A percentile compares a stretch with the other conserved stretches of the same genome.
Evolutionary conservation across 2,329 filamentous ascomycete genomes (phyloP).

Genomic region (Catunica adiposa): DNA sequence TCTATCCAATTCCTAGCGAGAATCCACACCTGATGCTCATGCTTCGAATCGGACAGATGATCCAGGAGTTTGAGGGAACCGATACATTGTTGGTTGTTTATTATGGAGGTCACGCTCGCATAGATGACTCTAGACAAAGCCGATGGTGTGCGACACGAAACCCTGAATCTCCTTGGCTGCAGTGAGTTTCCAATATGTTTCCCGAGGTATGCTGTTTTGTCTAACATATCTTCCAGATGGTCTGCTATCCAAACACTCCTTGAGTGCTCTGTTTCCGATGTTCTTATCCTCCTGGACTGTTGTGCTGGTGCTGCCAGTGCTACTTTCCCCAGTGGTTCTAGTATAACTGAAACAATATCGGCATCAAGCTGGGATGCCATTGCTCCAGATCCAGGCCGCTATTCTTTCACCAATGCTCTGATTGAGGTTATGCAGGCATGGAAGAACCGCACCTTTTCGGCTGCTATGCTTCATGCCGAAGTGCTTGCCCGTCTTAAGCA

Average conservation of each 20-base stretch:
- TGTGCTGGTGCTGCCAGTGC: constrained; percentile 44
- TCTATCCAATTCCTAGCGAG: constrained; percentile 40
- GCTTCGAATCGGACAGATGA: constrained; percentile 38
- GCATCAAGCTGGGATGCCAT: constrained; percentile 47
- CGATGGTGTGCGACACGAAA: constrained; percentile 43
- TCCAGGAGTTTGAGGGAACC: constrained; percentile 38
- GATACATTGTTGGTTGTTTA: constrained; percentile 42
- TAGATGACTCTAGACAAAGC: constrained; percentile 42
- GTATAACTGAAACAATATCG: constrained; percentile 45
- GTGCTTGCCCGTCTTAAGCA: constrained; percentile 43
- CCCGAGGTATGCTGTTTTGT: background rate
- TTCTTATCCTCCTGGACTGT: constrained; percentile 41
- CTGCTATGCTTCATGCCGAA: constrained; percentile 44
- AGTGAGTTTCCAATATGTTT: constrained; percentile 24
- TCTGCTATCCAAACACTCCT: constrained; percentile 43
- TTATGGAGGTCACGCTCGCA: constrained; percentile 43
- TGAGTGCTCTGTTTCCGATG: constrained; percentile 40
- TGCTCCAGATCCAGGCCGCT: constrained; percentile 40
- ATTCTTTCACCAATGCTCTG: constrained; percentile 42
- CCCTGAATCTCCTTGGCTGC: constrained; percentile 36
- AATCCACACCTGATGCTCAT: constrained; percentile 43
- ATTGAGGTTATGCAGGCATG: constrained; percentile 44
- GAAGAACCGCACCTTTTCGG: constrained; percentile 37
- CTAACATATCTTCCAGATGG: constrained; percentile 25
- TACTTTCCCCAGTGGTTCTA: constrained; percentile 37